Conservation (phyloP, 108 stramenopile species). For the Fistulifera solaris region DNA sequence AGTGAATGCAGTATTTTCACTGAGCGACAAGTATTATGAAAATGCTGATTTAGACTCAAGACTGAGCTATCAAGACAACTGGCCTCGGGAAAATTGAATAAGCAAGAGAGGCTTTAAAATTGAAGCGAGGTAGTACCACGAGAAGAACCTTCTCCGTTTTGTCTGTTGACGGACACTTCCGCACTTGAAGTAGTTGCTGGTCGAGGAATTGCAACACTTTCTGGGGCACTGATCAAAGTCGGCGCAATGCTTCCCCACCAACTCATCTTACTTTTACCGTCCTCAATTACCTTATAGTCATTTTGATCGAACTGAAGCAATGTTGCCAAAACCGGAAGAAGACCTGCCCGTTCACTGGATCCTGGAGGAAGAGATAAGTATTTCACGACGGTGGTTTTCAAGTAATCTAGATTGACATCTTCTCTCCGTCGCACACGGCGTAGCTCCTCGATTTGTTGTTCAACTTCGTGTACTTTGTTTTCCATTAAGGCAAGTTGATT, state of each 20-base stretch:
- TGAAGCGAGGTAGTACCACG: slow-evolving; percentile 34
- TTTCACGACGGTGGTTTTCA: slow-evolving; percentile 87
- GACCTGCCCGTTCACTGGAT: slow-evolving; percentile 65
- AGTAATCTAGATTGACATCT: slow-evolving; percentile 84
- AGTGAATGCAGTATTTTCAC: too few relatives aligned
- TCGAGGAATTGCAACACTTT: slow-evolving; percentile 1
- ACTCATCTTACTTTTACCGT: slow-evolving; percentile 66
- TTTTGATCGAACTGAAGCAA: slow-evolving; percentile 64
- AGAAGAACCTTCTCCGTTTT: slow-evolving; percentile 11
- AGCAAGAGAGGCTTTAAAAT: slow-evolving; percentile 19
- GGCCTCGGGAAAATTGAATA: background rate
- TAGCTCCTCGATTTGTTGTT: slow-evolving; percentile 68
- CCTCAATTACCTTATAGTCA: slow-evolving; percentile 79
- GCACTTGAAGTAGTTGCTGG: slow-evolving; percentile 2
- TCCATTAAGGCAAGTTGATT: slow-evolving; percentile 68
- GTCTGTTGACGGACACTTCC: slow-evolving; percentile 15
- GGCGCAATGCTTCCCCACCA: slow-evolving; percentile 74
- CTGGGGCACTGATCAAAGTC: slow-evolving; percentile 36
- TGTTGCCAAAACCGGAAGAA: slow-evolving; percentile 80
- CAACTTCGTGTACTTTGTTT: slow-evolving; percentile 44
- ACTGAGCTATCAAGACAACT: too few relatives aligned
- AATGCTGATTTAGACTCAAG: too few relatives aligned
- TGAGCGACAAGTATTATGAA: too few relatives aligned
- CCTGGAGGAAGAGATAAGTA: slow-evolving; percentile 81
- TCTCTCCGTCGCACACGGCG: slow-evolving; percentile 69